Evolutionary conservation across 345 rosid genomes (phyloP).

Genomic region (Toxicodendron radicans): DNA sequence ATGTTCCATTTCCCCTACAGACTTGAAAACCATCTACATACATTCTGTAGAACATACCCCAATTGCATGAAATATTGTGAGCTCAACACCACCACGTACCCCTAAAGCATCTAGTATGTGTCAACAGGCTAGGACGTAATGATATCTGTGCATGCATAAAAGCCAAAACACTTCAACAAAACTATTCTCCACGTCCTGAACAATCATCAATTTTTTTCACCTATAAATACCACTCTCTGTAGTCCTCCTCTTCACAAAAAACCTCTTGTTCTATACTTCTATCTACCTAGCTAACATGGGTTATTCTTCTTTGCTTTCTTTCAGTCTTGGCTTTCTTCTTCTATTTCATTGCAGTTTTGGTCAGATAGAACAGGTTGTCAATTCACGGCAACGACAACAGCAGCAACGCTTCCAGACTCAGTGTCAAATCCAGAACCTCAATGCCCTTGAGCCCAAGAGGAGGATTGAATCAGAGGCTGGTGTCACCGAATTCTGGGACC

Average conservation of each 20-base stretch:
- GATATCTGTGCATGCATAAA: slow-evolving; percentile 8
- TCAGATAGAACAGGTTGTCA: not conserved
- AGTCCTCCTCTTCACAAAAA: not conserved
- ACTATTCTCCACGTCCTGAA: slow-evolving; percentile 11
- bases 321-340: slow-evolving; percentile 10
- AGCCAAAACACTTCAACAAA: not conserved
- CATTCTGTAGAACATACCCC: too few relatives aligned
- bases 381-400: slow-evolving; percentile 10
- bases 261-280: too few relatives aligned
- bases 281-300: not conserved
- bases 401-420: slow-evolving; percentile 22
- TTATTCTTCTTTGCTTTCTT: slow-evolving; percentile 2
- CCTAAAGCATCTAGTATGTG: not conserved
- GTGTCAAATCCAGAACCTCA: slow-evolving; percentile 35
- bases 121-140: not conserved
- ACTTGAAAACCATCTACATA: too few relatives aligned
- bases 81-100: not conserved
- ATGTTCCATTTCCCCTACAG: too few relatives aligned
- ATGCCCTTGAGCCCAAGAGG: slow-evolving; percentile 36
- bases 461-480: slow-evolving; percentile 40
- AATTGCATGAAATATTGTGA: too few relatives aligned
- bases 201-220: not conserved
- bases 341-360: slow-evolving; percentile 9
- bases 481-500: slow-evolving; percentile 42
- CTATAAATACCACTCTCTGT: slow-evolving; percentile 8